Evolutionary conservation across 768 basidiomycete species (phyloP).

Genomic region (Phlegmacium glaucopus): DNA sequence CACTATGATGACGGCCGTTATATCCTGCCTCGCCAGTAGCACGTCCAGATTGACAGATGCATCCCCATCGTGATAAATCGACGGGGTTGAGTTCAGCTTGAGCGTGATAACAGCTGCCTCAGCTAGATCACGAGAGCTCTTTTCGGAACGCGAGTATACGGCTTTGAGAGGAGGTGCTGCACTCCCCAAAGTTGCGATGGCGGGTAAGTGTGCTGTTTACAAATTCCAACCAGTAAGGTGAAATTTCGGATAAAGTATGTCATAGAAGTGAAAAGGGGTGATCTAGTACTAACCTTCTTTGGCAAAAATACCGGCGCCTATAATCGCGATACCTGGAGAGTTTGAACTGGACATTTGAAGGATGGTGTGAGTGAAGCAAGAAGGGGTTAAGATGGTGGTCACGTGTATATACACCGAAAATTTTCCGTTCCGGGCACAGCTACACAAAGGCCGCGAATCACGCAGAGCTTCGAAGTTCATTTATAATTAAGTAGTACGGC

Average conservation of each 20-base stretch:
- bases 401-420: too few species aligned
- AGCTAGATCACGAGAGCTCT: conserved; percentile 53
- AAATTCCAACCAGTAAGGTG: too few species aligned
- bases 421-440: too few species aligned
- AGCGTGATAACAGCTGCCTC: conserved; percentile 39
- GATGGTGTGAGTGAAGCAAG: too few species aligned
- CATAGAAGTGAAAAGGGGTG: conserved; percentile 8
- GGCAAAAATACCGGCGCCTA: conserved; percentile 80
- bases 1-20: conserved; percentile 69
- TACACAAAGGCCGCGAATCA: too few species aligned
- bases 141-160: conserved; percentile 76
- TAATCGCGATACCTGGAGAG: conserved; percentile 60
- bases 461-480: too few species aligned
- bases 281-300: conserved; percentile 53
- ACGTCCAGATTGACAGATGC: conserved; percentile 46
- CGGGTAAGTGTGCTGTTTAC: conserved; percentile 81
- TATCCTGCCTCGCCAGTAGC: conserved; percentile 65
- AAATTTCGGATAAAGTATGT: conserved; percentile 20
- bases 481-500: too few species aligned
- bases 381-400: too few species aligned
- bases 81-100: conserved; percentile 37
- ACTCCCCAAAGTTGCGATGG: conserved; percentile 51
- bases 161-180: conserved; percentile 51
- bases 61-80: conserved; percentile 56
- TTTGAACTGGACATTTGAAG: conserved; percentile 33